Evolutionary conservation across 805 yeast species (phyloP), one percentile per base, ranked within the genome.

Genomic region (Candida xyloterini): DNA sequence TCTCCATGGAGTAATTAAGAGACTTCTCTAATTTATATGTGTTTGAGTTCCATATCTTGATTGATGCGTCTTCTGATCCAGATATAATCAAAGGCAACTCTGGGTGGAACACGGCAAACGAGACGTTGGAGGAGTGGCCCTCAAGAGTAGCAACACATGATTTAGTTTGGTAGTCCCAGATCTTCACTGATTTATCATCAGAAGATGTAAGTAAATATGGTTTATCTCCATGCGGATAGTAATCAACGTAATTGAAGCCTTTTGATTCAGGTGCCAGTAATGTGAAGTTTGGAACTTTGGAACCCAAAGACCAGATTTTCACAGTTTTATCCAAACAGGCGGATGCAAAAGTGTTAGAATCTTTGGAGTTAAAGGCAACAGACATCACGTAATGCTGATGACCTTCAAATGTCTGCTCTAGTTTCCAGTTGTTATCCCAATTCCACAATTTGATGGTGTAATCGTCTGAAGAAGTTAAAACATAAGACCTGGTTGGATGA

Each of bases 131-230:
- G 51, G 88, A 71, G 60, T 93, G 99, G 25, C 97, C 99, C 59
- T 84, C 95, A 53, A 93, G 72, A 20, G 95, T 84, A 9, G 98
- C 96, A 34, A 93, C 95, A 60, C 93, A 83, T 6, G 95, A 79
- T 69, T 93, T 93, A 30, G 97, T 88, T 73, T 93, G 99, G 59
- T 93, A 93, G 66, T 90, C 98, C 96, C 96, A 91, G 36, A 90
- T 73, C 56, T 85, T 85, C 49, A 89, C 79, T 2, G 96, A 81
- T 50, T 81, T 76, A 66, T 91, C 97, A 67, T 90, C 98, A 14
- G 95, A 84, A 4, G 95, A 71, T 2, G 97, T 90, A 50, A 90
- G 81, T 52, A 93, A 70, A 61, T 93, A 93, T 35, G 99, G 99
- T 67, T 93, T 93, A 68, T 93, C 99, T 43, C 95, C 84, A 52